Conservation (phyloP, 2,329 filamentous ascomycete genomes). For the Ascochyta viciae-villosae region DNA sequence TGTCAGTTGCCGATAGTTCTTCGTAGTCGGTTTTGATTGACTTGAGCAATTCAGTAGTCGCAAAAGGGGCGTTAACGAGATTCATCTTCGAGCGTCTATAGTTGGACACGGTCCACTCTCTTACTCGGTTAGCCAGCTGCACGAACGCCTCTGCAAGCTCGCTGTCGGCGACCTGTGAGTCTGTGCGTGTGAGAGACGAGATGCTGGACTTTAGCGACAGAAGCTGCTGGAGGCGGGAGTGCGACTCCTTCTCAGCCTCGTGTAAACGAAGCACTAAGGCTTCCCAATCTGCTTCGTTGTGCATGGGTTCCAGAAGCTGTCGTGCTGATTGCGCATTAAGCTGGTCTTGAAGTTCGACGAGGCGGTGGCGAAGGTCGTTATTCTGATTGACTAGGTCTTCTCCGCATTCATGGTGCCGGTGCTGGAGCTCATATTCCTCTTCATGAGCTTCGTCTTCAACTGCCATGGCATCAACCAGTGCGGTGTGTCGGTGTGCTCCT, state of each 20-base stretch:
- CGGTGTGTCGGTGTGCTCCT: constrained; percentile 8
- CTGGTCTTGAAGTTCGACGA: constrained; percentile 37
- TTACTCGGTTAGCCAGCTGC: constrained; percentile 69
- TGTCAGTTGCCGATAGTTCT: constrained; percentile 25
- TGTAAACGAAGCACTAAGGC: constrained; percentile 40
- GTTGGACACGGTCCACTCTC: constrained; percentile 77
- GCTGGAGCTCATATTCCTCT: background rate
- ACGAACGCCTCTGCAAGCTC: constrained; percentile 69
- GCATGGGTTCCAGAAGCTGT: constrained; percentile 14
- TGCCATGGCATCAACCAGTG: background rate
- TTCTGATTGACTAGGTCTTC: constrained; percentile 33
- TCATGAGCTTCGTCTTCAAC: background rate
- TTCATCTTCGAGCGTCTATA: constrained; percentile 68
- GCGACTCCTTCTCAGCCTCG: constrained; percentile 63
- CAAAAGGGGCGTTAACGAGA: constrained; percentile 24
- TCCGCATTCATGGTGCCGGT: background rate
- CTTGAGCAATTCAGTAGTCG: constrained; percentile 25
- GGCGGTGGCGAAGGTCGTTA: constrained; percentile 30
- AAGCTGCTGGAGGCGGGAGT: constrained; percentile 65
- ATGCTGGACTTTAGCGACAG: constrained; percentile 75
- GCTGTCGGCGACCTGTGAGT: constrained; percentile 69
- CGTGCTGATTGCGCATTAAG: constrained; percentile 21
- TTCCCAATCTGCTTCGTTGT: constrained; percentile 34
- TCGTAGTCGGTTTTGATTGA: constrained; percentile 27
- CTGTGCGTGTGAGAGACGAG: constrained; percentile 68